A percentile compares a stretch with the other conserved stretches of the same genome.
Evolutionary conservation across 306 rosid species (phyloP).

Genomic region (Arachis hypogaea): DNA sequence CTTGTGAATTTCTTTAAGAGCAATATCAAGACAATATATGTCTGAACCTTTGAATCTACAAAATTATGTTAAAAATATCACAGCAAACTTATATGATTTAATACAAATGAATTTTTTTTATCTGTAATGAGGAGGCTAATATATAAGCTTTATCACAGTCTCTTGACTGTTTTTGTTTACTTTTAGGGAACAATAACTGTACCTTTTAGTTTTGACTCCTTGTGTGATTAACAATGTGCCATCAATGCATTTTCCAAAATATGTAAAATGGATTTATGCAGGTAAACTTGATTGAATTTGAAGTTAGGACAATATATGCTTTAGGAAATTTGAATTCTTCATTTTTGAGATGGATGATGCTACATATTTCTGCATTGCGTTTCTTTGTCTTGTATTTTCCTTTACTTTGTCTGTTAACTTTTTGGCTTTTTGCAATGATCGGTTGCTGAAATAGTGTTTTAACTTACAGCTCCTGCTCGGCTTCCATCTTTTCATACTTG

Average conservation of each 20-base stretch:
- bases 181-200: slow-evolving; percentile 1
- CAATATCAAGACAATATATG: neutral
- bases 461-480: slow-evolving; percentile 72
- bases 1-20: slow-evolving; percentile 7
- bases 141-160: slow-evolving; percentile 6
- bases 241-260: slow-evolving; percentile 9
- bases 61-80: slow-evolving; percentile 11
- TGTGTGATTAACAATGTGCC: neutral
- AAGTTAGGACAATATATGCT: slow-evolving; percentile 8
- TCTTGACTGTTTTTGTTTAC: slow-evolving; percentile 3
- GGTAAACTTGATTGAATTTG: slow-evolving; percentile 21
- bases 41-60: neutral
- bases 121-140: neutral
- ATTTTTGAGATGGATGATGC: slow-evolving; percentile 22
- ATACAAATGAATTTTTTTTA: neutral
- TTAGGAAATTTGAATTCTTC: slow-evolving; percentile 16
- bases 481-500: slow-evolving; percentile 98
- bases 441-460: slow-evolving; percentile 35
- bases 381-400: slow-evolving; percentile 9
- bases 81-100: neutral
- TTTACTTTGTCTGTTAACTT: slow-evolving; percentile 12
- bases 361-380: neutral
- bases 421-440: slow-evolving; percentile 24
- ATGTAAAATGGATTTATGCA: neutral
- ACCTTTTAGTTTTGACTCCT: neutral